These are phyloP conservation scores for Diaporthe sp. DNA, from an alignment of 2,329 filamentous ascomycete genomes.

Conservation along the genomic window DNA sequence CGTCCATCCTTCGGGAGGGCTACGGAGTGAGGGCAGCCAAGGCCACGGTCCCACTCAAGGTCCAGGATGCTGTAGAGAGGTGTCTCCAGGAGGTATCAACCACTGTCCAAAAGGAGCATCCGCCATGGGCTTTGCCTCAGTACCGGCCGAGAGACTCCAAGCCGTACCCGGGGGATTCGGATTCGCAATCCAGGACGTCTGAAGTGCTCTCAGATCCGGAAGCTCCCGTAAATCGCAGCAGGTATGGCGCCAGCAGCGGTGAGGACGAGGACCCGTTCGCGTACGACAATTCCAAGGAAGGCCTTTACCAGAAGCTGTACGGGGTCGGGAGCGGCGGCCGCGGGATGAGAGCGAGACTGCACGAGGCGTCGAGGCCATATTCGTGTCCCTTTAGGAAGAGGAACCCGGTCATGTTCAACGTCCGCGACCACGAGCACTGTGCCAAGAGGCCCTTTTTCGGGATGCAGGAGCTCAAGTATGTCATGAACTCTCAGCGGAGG, in stretches of 20 bases:
- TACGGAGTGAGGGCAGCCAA: slow-evolving; percentile 26
- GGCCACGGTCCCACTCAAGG: not conserved
- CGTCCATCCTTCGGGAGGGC: slow-evolving; percentile 33
- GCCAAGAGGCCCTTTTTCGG: slow-evolving; percentile 36
- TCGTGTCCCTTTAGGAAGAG: slow-evolving; percentile 39
- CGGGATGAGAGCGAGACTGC: not conserved
- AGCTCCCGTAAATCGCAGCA: not conserved
- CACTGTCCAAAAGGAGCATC: slow-evolving; percentile 7
- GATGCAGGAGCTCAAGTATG: slow-evolving; percentile 39
- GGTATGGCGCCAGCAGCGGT: slow-evolving; percentile 8
- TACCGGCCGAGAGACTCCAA: not conserved
- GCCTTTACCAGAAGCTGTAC: not conserved
- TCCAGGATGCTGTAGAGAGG: slow-evolving; percentile 26
- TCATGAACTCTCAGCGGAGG: not conserved
- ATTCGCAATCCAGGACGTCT: slow-evolving; percentile 7
- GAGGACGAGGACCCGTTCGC: slow-evolving; percentile 37
- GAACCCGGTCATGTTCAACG: slow-evolving; percentile 39
- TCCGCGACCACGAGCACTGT: slow-evolving; percentile 40
- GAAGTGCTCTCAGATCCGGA: not conserved
- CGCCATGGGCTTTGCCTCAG: slow-evolving; percentile 28
- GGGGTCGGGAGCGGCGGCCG: not conserved
- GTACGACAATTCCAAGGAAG: slow-evolving; percentile 29
- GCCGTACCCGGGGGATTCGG: slow-evolving; percentile 7
- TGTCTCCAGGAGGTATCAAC: slow-evolving; percentile 31
- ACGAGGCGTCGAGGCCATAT: slow-evolving; percentile 10